Conservation (phyloP, 768 basidiomycete genomes). For the Udeniomyces megalosporus region DNA sequence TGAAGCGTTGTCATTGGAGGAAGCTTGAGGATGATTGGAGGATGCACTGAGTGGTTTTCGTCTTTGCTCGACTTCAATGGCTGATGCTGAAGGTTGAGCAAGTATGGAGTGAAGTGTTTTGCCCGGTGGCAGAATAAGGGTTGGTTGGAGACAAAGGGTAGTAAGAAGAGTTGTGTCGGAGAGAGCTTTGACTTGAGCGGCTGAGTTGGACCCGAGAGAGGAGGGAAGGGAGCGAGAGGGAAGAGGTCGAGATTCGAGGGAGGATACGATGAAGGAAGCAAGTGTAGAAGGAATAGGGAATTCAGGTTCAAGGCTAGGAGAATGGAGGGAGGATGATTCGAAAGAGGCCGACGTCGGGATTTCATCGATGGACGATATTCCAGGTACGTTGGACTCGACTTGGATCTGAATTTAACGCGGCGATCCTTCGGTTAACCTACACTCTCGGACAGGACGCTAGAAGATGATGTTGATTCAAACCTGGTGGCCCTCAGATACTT, state of each 20-base stretch:
- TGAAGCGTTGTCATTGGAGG: background rate
- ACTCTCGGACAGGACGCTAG: no score
- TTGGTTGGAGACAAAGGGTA: conserved; percentile 4
- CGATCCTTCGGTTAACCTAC: no score
- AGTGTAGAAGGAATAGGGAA: no score
- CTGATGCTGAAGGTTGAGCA: background rate
- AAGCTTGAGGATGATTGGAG: background rate
- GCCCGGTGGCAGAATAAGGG: conserved; percentile 7
- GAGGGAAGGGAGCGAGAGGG: background rate
- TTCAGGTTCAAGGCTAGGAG: no score
- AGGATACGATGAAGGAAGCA: no score
- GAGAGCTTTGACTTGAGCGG: background rate
- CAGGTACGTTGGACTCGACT: no score
- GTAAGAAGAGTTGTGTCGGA: background rate
- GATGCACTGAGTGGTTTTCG: background rate
- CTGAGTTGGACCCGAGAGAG: background rate
- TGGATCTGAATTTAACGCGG: no score
- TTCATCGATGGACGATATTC: no score
- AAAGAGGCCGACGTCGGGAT: no score
- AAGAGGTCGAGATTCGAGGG: background rate
- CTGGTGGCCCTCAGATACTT: no score
- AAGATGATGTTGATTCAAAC: no score
- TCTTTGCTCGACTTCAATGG: background rate
- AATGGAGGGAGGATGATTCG: no score
- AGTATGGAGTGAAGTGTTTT: conserved; percentile 4